phyloP scores from a whole-genome alignment of 306 rosid genomes.

The Aeschynomene evenia region DNA sequence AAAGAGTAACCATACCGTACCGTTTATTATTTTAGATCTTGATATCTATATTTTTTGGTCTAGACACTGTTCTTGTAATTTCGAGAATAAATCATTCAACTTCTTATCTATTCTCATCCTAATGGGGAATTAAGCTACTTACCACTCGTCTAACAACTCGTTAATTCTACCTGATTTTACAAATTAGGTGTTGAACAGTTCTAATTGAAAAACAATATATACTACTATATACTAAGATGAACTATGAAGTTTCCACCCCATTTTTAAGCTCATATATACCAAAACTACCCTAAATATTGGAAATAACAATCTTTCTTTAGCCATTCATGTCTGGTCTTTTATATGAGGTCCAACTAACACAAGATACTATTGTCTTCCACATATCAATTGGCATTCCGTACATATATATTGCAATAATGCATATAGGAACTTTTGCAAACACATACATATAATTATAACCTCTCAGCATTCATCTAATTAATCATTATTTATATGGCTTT shows the following conservation, averaged over 20 bases:
- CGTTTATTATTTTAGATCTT: too few relatives aligned
- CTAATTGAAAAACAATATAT: too few relatives aligned
- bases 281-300: not conserved
- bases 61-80: too few relatives aligned
- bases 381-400: not conserved
- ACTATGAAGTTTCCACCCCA: not conserved
- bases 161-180: too few relatives aligned
- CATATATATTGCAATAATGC: not conserved
- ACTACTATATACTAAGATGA: not conserved
- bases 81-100: too few relatives aligned
- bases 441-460: too few relatives aligned
- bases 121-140: too few relatives aligned
- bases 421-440: not conserved
- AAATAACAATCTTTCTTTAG: not conserved
- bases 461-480: not conserved
- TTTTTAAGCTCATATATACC: not conserved
- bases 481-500: not conserved
- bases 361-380: not conserved
- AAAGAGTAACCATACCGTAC: too few relatives aligned
- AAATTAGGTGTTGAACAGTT: too few relatives aligned
- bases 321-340: not conserved
- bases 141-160: too few relatives aligned
- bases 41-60: too few relatives aligned
- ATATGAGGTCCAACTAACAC: not conserved
- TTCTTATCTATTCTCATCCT: too few relatives aligned